Percentiles rank a stretch among this genome's conserved stretches.
These are phyloP conservation scores for Pseudocercospora ulei DNA, from an alignment of 2,329 filamentous ascomycete species.

Conservation along the genomic window DNA sequence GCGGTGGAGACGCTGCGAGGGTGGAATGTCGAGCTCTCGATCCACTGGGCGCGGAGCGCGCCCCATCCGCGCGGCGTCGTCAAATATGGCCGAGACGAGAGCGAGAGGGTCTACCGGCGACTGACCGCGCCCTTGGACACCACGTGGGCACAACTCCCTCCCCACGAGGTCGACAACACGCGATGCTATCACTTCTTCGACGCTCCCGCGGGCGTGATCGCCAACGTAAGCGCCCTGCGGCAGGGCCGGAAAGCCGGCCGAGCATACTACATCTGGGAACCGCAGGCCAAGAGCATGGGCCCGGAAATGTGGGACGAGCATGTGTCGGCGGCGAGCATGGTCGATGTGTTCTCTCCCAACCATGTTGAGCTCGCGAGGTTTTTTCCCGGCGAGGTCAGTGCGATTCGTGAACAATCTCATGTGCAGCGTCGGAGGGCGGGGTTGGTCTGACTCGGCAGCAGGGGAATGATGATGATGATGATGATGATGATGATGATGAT, in stretches of 20 bases:
- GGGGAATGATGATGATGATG: too few species aligned
- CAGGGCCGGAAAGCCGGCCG: too few species aligned
- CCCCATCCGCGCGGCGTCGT: slow-evolving; percentile 25
- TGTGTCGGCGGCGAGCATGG: slow-evolving; percentile 12
- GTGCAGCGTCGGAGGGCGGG: too few species aligned
- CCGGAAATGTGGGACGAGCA: slow-evolving; percentile 20
- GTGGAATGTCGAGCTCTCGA: slow-evolving; percentile 22
- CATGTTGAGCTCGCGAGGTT: slow-evolving; percentile 26
- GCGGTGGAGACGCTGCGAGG: slow-evolving; percentile 17
- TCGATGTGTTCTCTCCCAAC: slow-evolving; percentile 30
- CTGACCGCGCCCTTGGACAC: slow-evolving; percentile 24
- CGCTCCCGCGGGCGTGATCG: slow-evolving; percentile 16
- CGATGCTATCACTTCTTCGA: slow-evolving; percentile 27
- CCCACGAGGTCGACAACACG: slow-evolving; percentile 7
- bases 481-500: too few species aligned
- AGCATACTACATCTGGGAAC: slow-evolving; percentile 32
- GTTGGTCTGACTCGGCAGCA: too few species aligned
- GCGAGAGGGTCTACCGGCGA: slow-evolving; percentile 22
- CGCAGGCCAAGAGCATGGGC: slow-evolving; percentile 27
- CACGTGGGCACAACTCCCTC: slow-evolving; percentile 14
- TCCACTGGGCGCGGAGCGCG: slow-evolving; percentile 12
- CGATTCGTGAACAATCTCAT: too few species aligned
- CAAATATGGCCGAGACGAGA: slow-evolving; percentile 21
- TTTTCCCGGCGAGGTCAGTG: slow-evolving; percentile 14
- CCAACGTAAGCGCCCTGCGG: slow-evolving; percentile 10